Base-by-base conservation (phyloP, 768 basidiomycete genomes). In the Leccinum subgranulosum region DNA sequence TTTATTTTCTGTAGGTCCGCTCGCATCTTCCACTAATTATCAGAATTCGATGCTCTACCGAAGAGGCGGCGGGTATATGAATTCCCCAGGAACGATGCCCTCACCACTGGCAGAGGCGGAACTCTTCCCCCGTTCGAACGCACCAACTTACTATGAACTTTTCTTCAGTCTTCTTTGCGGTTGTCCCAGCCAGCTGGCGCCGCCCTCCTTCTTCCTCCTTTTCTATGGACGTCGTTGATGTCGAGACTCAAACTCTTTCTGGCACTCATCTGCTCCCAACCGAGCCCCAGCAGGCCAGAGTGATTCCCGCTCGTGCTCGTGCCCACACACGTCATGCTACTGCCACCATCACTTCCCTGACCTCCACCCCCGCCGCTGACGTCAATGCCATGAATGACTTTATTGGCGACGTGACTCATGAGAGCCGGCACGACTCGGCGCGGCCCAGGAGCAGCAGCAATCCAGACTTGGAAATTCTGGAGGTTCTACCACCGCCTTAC, bases 351-450 rank as follows among this genome's bases (percentile, higher is more conserved):
- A 43, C 41, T 43, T 43, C n/a, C n/a, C 39, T 41, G n/a, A 41
- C n/a, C 39, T 41, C 41, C 10, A 43, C 17, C 41, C 19, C n/a
- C 2, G n/a, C 10, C 10, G 10, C 41, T 8, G 41, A 43, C n/a
- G n/a, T 43, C 12, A 49, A 63, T 45, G 58, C 61, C 21, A 55
- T 69, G 54, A 62, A 72, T 49, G 66, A 65, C 48, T 67, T 73
- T 61, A 72, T 73, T 54, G 41, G 41, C 5, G 72, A 74, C 7
- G 63, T 64, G 54, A 61, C 65, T 2, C 59, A 34, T 53, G 73
- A 69, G 55, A 73, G 70, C 60, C 66, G 66, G 10, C 74, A 75
- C 59, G 74, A 75, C 57, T 49, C n/a, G n/a, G 41, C n/a, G 10
- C 19, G 9, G 41, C n/a, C n/a, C 17, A 36, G 34, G 8, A 19